Percentiles rank a stretch among this genome's conserved stretches.
Evolutionary conservation across 352 stramenopile genomes (phyloP).

Genomic region (Pythium apleroticum): DNA sequence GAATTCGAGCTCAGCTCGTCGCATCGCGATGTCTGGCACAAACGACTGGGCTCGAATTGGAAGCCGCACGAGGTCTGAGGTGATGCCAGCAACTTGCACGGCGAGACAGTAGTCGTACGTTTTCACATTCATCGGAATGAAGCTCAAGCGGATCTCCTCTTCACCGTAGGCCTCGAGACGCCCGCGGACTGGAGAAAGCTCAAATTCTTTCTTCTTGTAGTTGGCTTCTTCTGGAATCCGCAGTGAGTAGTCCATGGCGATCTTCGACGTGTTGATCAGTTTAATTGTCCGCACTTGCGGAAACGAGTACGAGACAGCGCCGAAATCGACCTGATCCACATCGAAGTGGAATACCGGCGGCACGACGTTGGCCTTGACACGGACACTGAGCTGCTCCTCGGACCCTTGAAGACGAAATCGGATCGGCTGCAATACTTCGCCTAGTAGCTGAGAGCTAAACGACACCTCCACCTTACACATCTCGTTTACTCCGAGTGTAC

Average conservation of each 20-base stretch:
- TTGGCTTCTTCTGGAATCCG: conserved; percentile 91
- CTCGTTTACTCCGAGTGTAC: conserved; percentile 71
- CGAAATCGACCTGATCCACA: conserved; percentile 90
- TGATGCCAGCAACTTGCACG: conserved; percentile 91
- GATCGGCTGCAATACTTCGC: conserved; percentile 86
- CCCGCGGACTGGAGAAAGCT: conserved; percentile 71
- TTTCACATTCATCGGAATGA: conserved; percentile 90
- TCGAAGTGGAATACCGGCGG: conserved; percentile 94
- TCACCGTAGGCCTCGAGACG: conserved; percentile 81
- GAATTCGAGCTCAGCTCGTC: conserved; percentile 82
- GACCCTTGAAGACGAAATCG: conserved; percentile 87
- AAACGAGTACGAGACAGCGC: conserved; percentile 91
- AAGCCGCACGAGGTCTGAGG: conserved; percentile 85
- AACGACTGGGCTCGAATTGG: conserved; percentile 89
- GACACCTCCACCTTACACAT: conserved; percentile 83
- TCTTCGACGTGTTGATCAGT: conserved; percentile 93
- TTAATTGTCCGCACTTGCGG: conserved; percentile 65
- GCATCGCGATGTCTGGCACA: conserved; percentile 74
- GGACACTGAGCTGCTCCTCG: conserved; percentile 74
- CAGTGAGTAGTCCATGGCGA: conserved; percentile 90
- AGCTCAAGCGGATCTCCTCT: conserved; percentile 80
- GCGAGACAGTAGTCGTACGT: conserved; percentile 91
- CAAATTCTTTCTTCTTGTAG: conserved; percentile 91
- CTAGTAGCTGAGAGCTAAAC: conserved; percentile 87
- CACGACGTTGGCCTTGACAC: conserved; percentile 90